Conservation (phyloP, 495 filamentous ascomycete genomes). For the Penicillium egyptiacum region DNA sequence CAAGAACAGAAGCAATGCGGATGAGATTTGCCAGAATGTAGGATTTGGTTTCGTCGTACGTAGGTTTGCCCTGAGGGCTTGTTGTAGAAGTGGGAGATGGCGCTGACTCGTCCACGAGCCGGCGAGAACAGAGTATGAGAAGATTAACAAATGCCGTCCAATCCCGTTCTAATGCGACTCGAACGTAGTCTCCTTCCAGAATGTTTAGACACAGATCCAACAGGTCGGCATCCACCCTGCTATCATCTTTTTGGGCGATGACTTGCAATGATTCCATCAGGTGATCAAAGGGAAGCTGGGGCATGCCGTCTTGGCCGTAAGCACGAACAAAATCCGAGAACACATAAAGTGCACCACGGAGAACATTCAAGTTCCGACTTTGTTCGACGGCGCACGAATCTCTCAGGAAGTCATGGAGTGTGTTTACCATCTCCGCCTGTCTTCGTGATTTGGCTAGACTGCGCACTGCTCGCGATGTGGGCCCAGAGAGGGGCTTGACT, state of each 20-base stretch:
- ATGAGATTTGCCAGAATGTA: constrained; percentile 42
- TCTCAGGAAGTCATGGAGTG: constrained; percentile 62
- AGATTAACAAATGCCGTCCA: constrained; percentile 38
- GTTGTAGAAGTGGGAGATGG: constrained; percentile 17
- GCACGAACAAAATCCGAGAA: constrained; percentile 58
- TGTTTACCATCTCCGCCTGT: constrained; percentile 65
- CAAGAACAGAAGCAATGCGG: constrained; percentile 41
- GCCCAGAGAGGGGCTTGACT: constrained; percentile 64
- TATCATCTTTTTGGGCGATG: constrained; percentile 52
- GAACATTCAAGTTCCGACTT: constrained; percentile 58
- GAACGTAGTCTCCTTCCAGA: constrained; percentile 40
- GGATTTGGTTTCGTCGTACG: constrained; percentile 39
- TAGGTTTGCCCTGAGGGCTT: constrained; percentile 27
- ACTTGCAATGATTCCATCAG: constrained; percentile 58
- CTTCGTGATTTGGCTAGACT: constrained; percentile 80
- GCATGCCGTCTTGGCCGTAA: constrained; percentile 63
- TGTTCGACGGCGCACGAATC: constrained; percentile 45
- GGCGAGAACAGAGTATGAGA: constrained; percentile 68
- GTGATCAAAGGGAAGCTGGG: constrained; percentile 49
- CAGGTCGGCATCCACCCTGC: constrained; percentile 56
- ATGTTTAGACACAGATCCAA: constrained; percentile 49
- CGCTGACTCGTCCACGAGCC: constrained; percentile 42
- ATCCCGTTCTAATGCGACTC: constrained; percentile 34
- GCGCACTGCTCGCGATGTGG: constrained; percentile 72
- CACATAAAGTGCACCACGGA: constrained; percentile 67